Evolutionary conservation across 805 yeast species (phyloP).

Genomic region (Isabelozyma heimii): DNA sequence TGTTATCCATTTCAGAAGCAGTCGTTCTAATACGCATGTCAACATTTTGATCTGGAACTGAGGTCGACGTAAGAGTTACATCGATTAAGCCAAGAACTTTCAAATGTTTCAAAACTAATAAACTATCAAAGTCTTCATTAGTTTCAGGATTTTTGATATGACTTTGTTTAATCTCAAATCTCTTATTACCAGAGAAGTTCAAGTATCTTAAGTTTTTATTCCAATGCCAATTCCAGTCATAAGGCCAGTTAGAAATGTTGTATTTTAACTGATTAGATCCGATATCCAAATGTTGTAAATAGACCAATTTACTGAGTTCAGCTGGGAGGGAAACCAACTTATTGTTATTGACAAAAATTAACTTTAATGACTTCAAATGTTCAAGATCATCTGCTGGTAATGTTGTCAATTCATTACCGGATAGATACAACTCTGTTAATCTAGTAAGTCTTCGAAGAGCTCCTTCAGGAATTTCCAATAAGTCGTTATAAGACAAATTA

Average conservation of each 20-base stretch:
- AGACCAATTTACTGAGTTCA: constrained; percentile 68
- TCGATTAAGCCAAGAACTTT: constrained; percentile 87
- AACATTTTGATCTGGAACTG: constrained; percentile 83
- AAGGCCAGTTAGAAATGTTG: constrained; percentile 90
- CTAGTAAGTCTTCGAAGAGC: constrained; percentile 53
- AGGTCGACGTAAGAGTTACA: constrained; percentile 84
- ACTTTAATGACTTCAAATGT: constrained; percentile 51
- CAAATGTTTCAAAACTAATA: constrained; percentile 59
- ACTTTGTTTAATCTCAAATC: constrained; percentile 80
- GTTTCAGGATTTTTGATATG: constrained; percentile 53
- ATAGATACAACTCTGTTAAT: constrained; percentile 65
- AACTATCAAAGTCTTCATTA: constrained; percentile 67
- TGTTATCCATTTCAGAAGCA: constrained; percentile 69
- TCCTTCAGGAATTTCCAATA: constrained; percentile 80
- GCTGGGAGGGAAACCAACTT: constrained; percentile 85
- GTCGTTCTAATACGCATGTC: constrained; percentile 88
- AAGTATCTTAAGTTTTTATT: constrained; percentile 73
- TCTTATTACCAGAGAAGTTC: constrained; percentile 88
- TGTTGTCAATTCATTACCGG: constrained; percentile 78
- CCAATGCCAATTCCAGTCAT: constrained; percentile 97
- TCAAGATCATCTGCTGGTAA: constrained; percentile 87
- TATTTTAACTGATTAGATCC: constrained; percentile 89
- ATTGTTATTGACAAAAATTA: constrained; percentile 76
- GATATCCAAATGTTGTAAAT: constrained; percentile 75
- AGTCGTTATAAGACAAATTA: constrained; percentile 80